These are phyloP conservation scores for Solanum appendiculatum DNA, from an alignment of 257 asterid genomes.

Conservation along the genomic window DNA sequence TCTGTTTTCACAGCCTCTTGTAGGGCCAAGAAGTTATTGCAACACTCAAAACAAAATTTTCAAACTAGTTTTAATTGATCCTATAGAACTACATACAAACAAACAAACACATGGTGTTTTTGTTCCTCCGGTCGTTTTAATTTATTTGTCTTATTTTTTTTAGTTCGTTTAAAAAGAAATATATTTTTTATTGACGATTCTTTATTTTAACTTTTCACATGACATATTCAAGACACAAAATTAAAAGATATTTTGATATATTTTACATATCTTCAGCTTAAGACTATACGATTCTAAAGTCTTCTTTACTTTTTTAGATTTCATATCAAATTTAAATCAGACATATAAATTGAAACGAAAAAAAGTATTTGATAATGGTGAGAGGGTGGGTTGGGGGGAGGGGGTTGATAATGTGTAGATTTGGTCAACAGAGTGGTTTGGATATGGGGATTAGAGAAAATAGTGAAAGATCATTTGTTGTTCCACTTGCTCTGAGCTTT, in stretches of 20 bases:
- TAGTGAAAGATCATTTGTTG: background rate
- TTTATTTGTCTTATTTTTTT: no score
- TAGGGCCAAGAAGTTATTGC: background rate
- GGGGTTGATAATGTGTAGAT: background rate
- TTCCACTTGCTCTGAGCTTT: slow-evolving; percentile 5
- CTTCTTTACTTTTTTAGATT: no score
- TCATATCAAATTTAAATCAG: no score
- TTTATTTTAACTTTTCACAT: no score
- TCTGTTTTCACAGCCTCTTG: background rate
- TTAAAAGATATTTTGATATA: no score
- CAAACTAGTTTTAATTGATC: background rate
- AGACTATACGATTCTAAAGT: no score
- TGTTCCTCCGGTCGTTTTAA: fast-evolving
- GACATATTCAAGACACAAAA: no score
- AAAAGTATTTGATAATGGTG: background rate
- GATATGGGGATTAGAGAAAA: slow-evolving; percentile 7
- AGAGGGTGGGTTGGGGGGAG: background rate
- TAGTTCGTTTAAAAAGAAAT: no score
- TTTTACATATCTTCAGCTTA: no score
- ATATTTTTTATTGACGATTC: no score
- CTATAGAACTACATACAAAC: background rate
- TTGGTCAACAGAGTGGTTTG: background rate
- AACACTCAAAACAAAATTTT: background rate
- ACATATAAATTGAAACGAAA: no score
- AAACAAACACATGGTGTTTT: background rate